Evolutionary conservation across 768 basidiomycete species (phyloP), one percentile per base, ranked within the genome.

Genomic region (Pulveroboletus frians): DNA sequence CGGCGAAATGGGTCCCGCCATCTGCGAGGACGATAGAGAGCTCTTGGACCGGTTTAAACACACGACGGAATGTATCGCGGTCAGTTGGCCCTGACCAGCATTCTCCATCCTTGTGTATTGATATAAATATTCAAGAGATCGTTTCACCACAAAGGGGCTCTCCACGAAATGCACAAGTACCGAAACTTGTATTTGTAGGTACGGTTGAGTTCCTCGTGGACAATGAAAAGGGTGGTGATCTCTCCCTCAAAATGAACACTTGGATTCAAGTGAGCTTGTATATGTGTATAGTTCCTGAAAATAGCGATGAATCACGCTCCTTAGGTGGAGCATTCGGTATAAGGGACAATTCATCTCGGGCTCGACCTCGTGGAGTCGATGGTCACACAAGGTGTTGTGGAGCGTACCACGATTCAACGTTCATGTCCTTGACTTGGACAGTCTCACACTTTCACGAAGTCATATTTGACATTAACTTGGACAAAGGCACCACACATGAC

Each of bases 211-310:
- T 81, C 59, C 69, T 85, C 5, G 78, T 83, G 6, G 76, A 82
- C 53, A 73, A 80, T 38, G 47, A 65, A 0, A 77, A 76, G 1
- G 75, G 71, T 0, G 57, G 70, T 1, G 84, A 83, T 65, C 85
- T 73, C 68, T 88, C 86, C 51, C 70, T 88, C 11, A 84, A 88
- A 62, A 80, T 86, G 78, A 86, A 88, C 52, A 81, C 81, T 0
- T 73, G 83, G 9, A 76, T 84, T 39, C 81, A 83, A 59, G 80
- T 73, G 45, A 44, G 58, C 34, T 35, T 8, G 13, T 30, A 7
- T 9, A 18, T 34, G 14, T 4, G 40, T 9, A 18, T 34, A 11
- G 3, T 43, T 0, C 15, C 1, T 15, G 13, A 40, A 41, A n/a
- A 11, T 9, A 30, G n/a, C 15, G 5, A 29, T 45, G 27, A 52